These are phyloP conservation scores for Taphrina betulina DNA, from an alignment of 1,139 yeast species.

Conservation along the genomic window DNA sequence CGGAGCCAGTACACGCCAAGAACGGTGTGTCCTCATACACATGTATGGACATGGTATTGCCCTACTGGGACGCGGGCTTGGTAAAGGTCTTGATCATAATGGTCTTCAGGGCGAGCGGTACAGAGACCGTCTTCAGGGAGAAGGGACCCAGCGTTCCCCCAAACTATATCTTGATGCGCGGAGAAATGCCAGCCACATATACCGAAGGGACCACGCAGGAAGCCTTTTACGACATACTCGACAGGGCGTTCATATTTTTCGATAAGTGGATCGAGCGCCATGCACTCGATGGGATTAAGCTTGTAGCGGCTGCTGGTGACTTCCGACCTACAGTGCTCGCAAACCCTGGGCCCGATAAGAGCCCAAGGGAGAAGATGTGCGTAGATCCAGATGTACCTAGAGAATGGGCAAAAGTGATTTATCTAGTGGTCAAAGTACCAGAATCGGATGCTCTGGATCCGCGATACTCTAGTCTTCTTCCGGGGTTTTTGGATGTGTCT, in stretches of 20 bases:
- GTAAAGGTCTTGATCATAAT: not conserved
- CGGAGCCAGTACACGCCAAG: not conserved
- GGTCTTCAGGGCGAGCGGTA: not conserved
- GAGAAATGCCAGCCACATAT: not conserved
- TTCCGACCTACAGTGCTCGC: not conserved
- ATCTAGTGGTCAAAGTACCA: not conserved
- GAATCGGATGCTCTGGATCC: not conserved
- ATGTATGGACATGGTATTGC: not conserved
- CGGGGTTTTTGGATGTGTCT: not conserved
- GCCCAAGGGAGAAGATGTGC: not conserved
- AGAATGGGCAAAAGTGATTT: not conserved
- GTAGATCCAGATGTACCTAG: too few species aligned
- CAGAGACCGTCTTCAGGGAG: not conserved
- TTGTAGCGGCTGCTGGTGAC: not conserved
- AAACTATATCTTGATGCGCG: not conserved
- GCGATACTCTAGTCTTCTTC: not conserved
- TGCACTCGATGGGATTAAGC: not conserved
- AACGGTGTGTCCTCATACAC: not conserved
- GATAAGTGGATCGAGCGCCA: not conserved
- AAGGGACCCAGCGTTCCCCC: not conserved
- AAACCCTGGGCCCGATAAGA: not conserved
- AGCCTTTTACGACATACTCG: not conserved
- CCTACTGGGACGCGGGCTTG: not conserved
- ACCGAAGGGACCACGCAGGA: not conserved
- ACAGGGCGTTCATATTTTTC: not conserved